These are phyloP conservation scores for Volvox carteri DNA, from an alignment of 163 green algal species.

Conservation along the genomic window DNA sequence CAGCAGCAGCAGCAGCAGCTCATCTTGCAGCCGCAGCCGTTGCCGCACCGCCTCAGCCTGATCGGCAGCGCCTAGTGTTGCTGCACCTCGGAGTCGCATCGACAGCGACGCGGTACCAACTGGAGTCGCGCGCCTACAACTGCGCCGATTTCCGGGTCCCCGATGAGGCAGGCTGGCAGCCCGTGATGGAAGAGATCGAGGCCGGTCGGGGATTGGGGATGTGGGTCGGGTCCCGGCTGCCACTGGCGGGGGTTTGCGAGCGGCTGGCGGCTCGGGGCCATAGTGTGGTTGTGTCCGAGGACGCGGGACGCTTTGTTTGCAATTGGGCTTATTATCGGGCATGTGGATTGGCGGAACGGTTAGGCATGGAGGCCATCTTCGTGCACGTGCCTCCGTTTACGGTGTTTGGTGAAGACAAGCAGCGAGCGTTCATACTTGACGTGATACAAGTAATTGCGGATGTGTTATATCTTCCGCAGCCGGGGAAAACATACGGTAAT, in stretches of 20 bases:
- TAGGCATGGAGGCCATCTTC: constrained; percentile 9
- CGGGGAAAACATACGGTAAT: not conserved
- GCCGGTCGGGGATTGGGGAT: not conserved
- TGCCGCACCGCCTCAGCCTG: not conserved
- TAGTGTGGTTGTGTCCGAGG: constrained; percentile 25
- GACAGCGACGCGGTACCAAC: not conserved
- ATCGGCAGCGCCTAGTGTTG: not conserved
- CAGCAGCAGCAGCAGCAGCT: not conserved
- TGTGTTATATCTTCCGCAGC: not conserved
- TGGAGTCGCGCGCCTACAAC: constrained; percentile 52
- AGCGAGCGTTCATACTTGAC: constrained; percentile 15
- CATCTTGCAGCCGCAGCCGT: not conserved
- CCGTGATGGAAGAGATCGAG: constrained; percentile 11
- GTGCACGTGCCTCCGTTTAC: constrained; percentile 29
- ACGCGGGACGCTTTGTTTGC: constrained; percentile 51
- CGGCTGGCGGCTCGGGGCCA: not conserved
- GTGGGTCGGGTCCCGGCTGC: not conserved
- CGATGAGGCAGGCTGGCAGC: constrained; percentile 3
- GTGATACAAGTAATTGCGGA: not conserved
- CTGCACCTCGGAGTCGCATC: constrained; percentile 43
- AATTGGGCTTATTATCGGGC: constrained; percentile 57
- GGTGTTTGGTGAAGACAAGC: not conserved
- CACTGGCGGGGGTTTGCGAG: not conserved
- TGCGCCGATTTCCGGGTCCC: constrained; percentile 19
- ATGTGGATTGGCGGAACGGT: not conserved